Evolutionary conservation across 345 rosid species (phyloP), one percentile per base, ranked within the genome.

Genomic region (Carallia brachiata): DNA sequence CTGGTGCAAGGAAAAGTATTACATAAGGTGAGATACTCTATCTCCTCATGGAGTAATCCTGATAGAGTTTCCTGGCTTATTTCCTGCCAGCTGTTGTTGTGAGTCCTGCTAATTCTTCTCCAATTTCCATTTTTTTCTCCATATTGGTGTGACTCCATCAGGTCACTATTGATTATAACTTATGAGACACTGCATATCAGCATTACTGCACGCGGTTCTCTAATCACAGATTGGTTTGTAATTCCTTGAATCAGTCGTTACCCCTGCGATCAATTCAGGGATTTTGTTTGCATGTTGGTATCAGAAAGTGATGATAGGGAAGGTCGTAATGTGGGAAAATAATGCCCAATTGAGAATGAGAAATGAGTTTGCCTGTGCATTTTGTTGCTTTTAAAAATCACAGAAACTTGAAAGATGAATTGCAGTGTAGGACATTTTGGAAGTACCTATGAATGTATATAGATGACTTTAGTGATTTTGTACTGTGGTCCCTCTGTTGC

Each of bases 401-500:
- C 50, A 3, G 50, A 12, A 44, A 44, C 50, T 13, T 55, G 60
- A 55, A 55, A 55, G 6, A 23, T 55, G 32, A 23, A 28, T 23
- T 55, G 13, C 58, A n/a, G 32, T 55, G 5, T 23, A 12, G 9
- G 30, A 44, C 16, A 12, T 12, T 55, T 55, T 23, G 60, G 60
- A 30, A 9, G 32, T 9, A 55, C 16, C 50, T 44, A 3, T 19
- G 31, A 7, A 23, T 56, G 60, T 13, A 27, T 56, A 27, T 56
- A 9, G 16, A 30, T 9, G 15, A 23, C 60, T 2, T 3, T 44
- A 4, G 60, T 8, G 32, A 23, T 5, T 9, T 28, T 23, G 27
- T 19, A 12, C 56, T 7, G 73, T 61, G 66, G 73, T 61, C 73
- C 73, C 52, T 19, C 36, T n/a, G 17, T 36, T 27, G 36, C 52